A percentile compares a stretch with the other conserved stretches of the same genome.
These are phyloP conservation scores for Choiromyces venosus DNA, from an alignment of 495 filamentous ascomycete genomes.

Conservation along the genomic window DNA sequence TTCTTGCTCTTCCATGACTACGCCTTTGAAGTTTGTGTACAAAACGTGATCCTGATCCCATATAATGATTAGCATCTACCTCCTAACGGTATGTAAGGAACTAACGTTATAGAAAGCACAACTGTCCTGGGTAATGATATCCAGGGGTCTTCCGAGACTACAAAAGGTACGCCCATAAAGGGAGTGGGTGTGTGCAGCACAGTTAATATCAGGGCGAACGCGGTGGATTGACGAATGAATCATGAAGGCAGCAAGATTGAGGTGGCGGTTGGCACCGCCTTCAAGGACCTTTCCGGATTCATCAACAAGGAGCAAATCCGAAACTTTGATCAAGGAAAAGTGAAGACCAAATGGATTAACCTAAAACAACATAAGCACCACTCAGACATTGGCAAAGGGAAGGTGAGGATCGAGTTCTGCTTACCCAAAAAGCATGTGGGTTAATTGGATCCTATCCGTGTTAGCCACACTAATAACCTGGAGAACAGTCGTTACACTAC, in stretches of 20 bases:
- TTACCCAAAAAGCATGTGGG: constrained; percentile 62
- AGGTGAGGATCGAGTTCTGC: neutral
- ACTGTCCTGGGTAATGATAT: constrained; percentile 68
- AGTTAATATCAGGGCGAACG: constrained; percentile 65
- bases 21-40: constrained; percentile 57
- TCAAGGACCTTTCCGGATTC: constrained; percentile 61
- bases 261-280: constrained; percentile 55
- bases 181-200: constrained; percentile 67
- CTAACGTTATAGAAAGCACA: constrained; percentile 59
- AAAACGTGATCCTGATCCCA: constrained; percentile 25
- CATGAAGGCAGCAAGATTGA: constrained; percentile 60
- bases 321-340: constrained; percentile 63
- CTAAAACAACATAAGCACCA: constrained; percentile 3
- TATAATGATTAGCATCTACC: constrained; percentile 11
- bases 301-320: constrained; percentile 67
- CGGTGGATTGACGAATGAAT: constrained; percentile 64
- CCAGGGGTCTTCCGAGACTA: constrained; percentile 59
- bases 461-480: neutral
- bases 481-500: neutral
- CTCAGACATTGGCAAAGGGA: neutral
- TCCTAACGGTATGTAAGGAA: constrained; percentile 35
- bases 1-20: constrained; percentile 67
- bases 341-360: constrained; percentile 70
- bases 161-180: constrained; percentile 67
- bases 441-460: constrained; percentile 58